Percentiles rank a stretch among this genome's conserved stretches.
These are phyloP conservation scores for Nasturtium officinale DNA, from an alignment of 345 rosid species.

Conservation along the genomic window DNA sequence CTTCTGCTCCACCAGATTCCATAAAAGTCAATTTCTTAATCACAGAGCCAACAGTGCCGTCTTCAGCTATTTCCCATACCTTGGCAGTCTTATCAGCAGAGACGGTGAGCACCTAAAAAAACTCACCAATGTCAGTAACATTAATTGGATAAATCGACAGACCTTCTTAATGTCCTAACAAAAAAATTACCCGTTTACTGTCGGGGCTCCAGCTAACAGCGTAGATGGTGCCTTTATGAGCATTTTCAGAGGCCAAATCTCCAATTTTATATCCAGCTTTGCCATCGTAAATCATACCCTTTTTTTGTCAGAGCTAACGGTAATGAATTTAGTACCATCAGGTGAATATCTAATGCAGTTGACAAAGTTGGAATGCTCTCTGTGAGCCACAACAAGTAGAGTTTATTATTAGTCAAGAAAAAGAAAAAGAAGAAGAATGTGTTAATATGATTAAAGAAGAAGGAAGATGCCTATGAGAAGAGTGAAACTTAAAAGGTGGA, in stretches of 20 bases:
- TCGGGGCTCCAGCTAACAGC: constrained; percentile 95
- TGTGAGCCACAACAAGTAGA: constrained; percentile 30
- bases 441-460: neutral
- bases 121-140: constrained; percentile 28
- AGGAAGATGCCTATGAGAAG: constrained; percentile 66
- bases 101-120: constrained; percentile 59
- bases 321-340: constrained; percentile 88
- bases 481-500: constrained; percentile 94
- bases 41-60: constrained; percentile 56
- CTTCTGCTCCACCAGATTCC: constrained; percentile 62
- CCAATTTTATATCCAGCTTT: constrained; percentile 80
- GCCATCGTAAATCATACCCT: constrained; percentile 78
- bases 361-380: constrained; percentile 91
- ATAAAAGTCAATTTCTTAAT: constrained; percentile 55
- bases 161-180: neutral
- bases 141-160: neutral
- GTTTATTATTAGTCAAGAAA: constrained; percentile 14
- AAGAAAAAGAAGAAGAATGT: neutral
- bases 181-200: constrained; percentile 70
- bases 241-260: constrained; percentile 69
- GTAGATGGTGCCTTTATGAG: constrained; percentile 88
- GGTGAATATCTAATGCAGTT: constrained; percentile 92
- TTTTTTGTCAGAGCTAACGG: constrained; percentile 89
- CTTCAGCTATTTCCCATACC: constrained; percentile 67
- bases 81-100: constrained; percentile 88